These are phyloP conservation scores for Arthromyces matolae DNA, from an alignment of 768 basidiomycete species.

Conservation along the genomic window DNA sequence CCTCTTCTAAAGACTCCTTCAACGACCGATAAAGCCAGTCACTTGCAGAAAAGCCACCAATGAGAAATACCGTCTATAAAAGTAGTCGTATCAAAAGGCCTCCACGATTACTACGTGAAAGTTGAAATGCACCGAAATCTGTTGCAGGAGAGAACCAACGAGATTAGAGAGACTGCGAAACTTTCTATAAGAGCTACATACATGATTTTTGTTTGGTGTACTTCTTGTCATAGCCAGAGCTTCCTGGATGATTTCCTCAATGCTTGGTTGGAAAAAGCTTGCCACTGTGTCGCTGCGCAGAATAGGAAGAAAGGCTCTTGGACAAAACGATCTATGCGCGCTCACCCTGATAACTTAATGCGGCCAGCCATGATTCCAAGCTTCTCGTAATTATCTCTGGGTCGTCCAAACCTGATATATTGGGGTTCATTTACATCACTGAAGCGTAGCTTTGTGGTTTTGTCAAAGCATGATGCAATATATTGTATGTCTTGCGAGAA, in stretches of 20 bases:
- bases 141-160: too few species aligned
- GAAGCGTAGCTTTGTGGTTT: constrained; percentile 44
- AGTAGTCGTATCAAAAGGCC: too few species aligned
- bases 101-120: too few species aligned
- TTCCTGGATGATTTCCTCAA: constrained; percentile 14
- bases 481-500: constrained; percentile 38
- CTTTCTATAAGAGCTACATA: not conserved
- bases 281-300: constrained; percentile 11
- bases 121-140: constrained; percentile 16
- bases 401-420: constrained; percentile 45
- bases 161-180: too few species aligned
- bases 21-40: constrained; percentile 38
- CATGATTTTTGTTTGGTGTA: constrained; percentile 1
- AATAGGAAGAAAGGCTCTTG: not conserved
- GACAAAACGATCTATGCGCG: not conserved
- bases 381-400: constrained; percentile 34
- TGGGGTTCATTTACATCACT: constrained; percentile 35
- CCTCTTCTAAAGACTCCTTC: constrained; percentile 15
- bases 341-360: constrained; percentile 39
- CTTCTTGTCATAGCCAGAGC: not conserved
- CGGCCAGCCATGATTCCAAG: constrained; percentile 43
- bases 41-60: constrained; percentile 44
- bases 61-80: constrained; percentile 34
- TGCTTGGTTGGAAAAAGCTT: constrained; percentile 17
- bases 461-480: constrained; percentile 45